phyloP scores from a whole-genome alignment of 179 eudicot species.

The Spergularia azorica region DNA sequence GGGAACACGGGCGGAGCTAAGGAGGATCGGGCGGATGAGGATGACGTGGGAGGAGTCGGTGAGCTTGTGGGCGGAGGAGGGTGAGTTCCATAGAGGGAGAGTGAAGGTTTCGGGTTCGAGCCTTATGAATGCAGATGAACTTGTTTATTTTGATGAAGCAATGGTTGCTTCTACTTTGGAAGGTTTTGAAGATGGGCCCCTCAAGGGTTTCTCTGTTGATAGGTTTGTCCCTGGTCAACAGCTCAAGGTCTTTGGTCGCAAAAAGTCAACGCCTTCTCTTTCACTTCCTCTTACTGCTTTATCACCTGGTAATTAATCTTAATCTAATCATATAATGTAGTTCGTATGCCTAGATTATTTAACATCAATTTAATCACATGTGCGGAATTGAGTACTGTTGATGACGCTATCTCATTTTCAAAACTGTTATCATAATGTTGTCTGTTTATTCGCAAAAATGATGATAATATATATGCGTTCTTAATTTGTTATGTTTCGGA shows the following conservation, averaged over 20 bases:
- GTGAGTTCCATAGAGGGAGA: conserved; percentile 60
- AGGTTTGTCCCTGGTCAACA: conserved; percentile 69
- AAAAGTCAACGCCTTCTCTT: conserved; percentile 38
- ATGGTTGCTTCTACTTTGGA: conserved; percentile 77
- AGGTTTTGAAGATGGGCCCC: conserved; percentile 63
- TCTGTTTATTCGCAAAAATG: too few relatives aligned
- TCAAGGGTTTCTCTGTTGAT: conserved; percentile 77
- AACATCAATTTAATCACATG: too few relatives aligned
- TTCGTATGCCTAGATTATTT: too few relatives aligned
- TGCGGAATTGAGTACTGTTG: too few relatives aligned
- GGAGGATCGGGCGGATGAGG: conserved; percentile 64
- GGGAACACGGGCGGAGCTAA: conserved; percentile 31
- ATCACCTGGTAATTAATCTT: background rate
- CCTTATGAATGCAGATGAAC: conserved; percentile 68
- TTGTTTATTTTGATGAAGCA: conserved; percentile 69
- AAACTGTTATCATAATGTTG: too few relatives aligned
- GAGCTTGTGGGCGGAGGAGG: conserved; percentile 76
- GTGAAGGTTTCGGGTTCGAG: conserved; percentile 57
- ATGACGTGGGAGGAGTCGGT: conserved; percentile 90
- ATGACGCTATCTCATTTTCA: too few relatives aligned
- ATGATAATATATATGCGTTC: background rate
- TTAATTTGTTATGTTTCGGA: conserved; percentile 5
- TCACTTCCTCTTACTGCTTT: conserved; percentile 6
- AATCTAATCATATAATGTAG: background rate
- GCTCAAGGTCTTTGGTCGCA: conserved; percentile 81